Percentiles rank a stretch among this genome's conserved stretches.
Evolutionary conservation across 768 basidiomycete genomes (phyloP).

Genomic region (Podaxis mareebaensis): DNA sequence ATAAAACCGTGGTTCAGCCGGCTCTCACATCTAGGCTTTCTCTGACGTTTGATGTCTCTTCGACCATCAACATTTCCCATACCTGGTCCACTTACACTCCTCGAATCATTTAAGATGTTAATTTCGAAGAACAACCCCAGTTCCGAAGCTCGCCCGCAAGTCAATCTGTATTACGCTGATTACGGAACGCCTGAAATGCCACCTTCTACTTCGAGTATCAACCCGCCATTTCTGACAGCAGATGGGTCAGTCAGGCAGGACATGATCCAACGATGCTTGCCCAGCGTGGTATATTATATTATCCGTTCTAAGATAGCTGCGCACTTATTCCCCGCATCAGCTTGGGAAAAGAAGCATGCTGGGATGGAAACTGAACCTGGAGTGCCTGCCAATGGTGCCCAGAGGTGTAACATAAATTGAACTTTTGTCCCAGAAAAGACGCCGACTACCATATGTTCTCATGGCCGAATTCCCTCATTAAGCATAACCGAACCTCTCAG

Average conservation of each 20-base stretch:
- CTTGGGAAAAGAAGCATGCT: constrained; percentile 18
- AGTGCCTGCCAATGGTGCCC: background rate
- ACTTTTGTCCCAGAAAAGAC: background rate
- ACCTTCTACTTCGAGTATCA: background rate
- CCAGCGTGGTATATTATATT: background rate
- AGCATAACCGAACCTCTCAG: background rate
- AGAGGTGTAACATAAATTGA: constrained; percentile 1
- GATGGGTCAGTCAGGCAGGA: background rate
- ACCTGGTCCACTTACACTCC: constrained; percentile 1
- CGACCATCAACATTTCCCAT: constrained; percentile 1
- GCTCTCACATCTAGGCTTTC: background rate
- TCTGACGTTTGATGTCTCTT: background rate
- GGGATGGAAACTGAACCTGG: constrained; percentile 1
- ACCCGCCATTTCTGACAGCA: background rate
- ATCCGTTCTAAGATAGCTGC: background rate
- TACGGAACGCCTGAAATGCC: constrained; percentile 2
- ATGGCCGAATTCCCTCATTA: background rate
- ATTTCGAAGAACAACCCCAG: background rate
- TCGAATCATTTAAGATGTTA: constrained; percentile 4
- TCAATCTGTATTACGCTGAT: background rate
- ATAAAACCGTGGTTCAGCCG: constrained; percentile 11
- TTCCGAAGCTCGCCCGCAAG: constrained; percentile 13
- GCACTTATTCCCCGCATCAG: background rate
- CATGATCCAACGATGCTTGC: background rate
- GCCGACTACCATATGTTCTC: background rate